Evolutionary conservation across 129 eudicot species (phyloP).

Genomic region (Calendula officinalis): DNA sequence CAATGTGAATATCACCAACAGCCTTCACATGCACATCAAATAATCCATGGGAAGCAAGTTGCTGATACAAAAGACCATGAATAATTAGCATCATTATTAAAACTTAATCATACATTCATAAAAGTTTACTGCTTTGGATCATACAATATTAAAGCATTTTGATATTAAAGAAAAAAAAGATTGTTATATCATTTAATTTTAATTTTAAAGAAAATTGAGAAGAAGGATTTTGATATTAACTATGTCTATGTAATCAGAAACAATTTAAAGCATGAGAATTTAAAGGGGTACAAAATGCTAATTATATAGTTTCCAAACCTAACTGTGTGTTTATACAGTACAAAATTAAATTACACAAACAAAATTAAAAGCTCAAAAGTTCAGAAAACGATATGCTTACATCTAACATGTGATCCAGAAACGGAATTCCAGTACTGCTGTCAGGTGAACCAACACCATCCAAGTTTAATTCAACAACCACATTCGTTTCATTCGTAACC

Average conservation of each 20-base stretch:
- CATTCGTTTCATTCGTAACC: slow-evolving; percentile 93
- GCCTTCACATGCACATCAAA: slow-evolving; percentile 95
- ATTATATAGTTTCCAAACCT: background rate
- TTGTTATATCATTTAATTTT: background rate
- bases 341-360: background rate
- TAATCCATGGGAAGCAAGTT: slow-evolving; percentile 98
- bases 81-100: slow-evolving; percentile 5
- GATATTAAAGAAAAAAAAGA: background rate
- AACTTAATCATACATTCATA: background rate
- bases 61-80: slow-evolving; percentile 42
- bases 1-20: slow-evolving; percentile 93
- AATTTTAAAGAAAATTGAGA: background rate
- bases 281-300: too few species aligned
- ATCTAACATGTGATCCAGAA: slow-evolving; percentile 98
- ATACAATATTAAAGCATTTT: too few species aligned
- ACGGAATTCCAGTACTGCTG: slow-evolving; percentile 79
- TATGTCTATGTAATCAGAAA: too few species aligned
- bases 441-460: slow-evolving; percentile 88
- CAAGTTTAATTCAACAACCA: slow-evolving; percentile 72
- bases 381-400: slow-evolving; percentile 36
- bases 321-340: too few species aligned
- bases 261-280: too few species aligned
- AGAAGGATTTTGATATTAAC: too few species aligned
- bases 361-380: background rate
- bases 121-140: slow-evolving; percentile 5